These are phyloP conservation scores for Solanum acaule DNA, from an alignment of 257 asterid genomes.

Conservation along the genomic window DNA sequence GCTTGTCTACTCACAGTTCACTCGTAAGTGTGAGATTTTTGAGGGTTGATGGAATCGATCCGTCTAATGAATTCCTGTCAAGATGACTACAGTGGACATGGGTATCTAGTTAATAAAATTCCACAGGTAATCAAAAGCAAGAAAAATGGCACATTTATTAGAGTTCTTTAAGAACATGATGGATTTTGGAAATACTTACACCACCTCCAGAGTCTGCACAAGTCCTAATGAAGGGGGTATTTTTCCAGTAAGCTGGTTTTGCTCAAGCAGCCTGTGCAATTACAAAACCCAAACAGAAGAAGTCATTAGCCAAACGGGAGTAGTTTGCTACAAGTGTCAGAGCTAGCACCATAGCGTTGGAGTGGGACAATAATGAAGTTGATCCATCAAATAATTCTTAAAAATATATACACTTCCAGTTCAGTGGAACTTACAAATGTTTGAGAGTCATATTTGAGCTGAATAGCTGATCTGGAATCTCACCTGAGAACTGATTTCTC, in stretches of 20 bases:
- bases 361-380: neutral
- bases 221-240: conserved; percentile 13
- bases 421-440: conserved; percentile 60
- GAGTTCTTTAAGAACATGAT: neutral
- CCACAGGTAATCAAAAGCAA: neutral
- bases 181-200: conserved; percentile 9
- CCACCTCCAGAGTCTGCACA: conserved; percentile 18
- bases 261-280: conserved; percentile 8
- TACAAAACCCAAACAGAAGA: neutral
- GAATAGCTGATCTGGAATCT: conserved; percentile 61
- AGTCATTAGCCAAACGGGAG: neutral
- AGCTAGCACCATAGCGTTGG: neutral
- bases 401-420: neutral
- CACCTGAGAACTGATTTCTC: conserved; percentile 59
- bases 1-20: conserved; percentile 1
- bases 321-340: neutral
- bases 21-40: neutral
- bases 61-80: conserved; percentile 14
- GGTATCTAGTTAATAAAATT: neutral
- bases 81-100: conserved; percentile 5
- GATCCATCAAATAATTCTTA: neutral
- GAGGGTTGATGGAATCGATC: conserved; percentile 13
- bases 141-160: neutral
- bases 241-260: conserved; percentile 12
- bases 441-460: conserved; percentile 46